Base-by-base conservation (phyloP, 768 basidiomycete genomes). In the Psilocybe cyanescens region DNA sequence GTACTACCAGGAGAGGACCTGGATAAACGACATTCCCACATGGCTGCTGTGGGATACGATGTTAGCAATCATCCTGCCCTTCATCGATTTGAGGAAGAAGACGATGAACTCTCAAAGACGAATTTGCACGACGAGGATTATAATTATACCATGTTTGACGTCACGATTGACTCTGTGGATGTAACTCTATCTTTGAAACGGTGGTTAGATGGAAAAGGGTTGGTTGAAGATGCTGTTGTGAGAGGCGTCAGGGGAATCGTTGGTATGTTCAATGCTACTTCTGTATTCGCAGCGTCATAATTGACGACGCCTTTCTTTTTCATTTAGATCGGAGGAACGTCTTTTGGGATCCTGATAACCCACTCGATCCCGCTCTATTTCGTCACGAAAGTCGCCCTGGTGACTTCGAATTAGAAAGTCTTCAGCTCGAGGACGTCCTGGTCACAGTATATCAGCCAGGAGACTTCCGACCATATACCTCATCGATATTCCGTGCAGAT, bases 171-270 rank as follows among this genome's bases (percentile, higher is more conserved):
- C 70, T 94, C 95, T 28, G 91, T 99, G 52, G 97, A 99, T 65
- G 96, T 99, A 14, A 95, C 94, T 0, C 79, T 99, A 12, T 97
- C 94, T 33, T 78, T 99, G 6, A 86, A 89, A 75, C 82, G 90
- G 57, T 99, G 97, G 97, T 79, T 98, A 58, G 95, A 97, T 72
- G 97, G 97, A 2, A 97, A 95, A 72, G 97, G 97, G 0, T 77
- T 99, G 17, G 80, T 99, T 5, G 88, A 93, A 67, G 91, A 95
- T 70, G 97, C 95, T 2, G 92, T 91, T 29, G 83, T 99, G 61
- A 93, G 91, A 70, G 97, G 97, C 53, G 97, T 99, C 3, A 87
- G 97, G 60, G 97, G 97, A 7, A 88, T 96, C 14, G 73, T 99
- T 57, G 96, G 96, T 93, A 67, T 53, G 87, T 75, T 3, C 16